Evolutionary conservation across 2,329 filamentous ascomycete species (phyloP).

Genomic region (Emmonsiellopsis sp.): DNA sequence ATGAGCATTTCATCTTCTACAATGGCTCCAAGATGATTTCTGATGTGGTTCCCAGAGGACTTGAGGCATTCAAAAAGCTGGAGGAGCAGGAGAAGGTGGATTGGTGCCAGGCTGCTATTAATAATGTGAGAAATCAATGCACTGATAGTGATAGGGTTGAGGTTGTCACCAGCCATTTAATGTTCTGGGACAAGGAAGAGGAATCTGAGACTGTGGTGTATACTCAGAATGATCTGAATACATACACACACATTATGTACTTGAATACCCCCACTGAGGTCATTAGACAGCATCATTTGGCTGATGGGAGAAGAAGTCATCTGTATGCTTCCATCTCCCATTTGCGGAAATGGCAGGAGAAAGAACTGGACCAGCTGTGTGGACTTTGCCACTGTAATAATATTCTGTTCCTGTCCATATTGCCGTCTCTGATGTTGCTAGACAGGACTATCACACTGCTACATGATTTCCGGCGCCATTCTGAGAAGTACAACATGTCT

Average conservation of each 20-base stretch:
- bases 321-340: slow-evolving; percentile 25
- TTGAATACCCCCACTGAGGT: slow-evolving; percentile 33
- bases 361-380: slow-evolving; percentile 38
- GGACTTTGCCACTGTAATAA: slow-evolving; percentile 35
- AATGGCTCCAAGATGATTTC: slow-evolving; percentile 46
- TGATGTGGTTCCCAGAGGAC: slow-evolving; percentile 36
- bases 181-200: slow-evolving; percentile 40
- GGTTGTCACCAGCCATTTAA: slow-evolving; percentile 48
- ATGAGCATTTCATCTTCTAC: slow-evolving; percentile 36
- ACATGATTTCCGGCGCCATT: slow-evolving; percentile 31
- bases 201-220: slow-evolving; percentile 24
- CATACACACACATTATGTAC: slow-evolving; percentile 53
- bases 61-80: slow-evolving; percentile 40
- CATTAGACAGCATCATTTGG: slow-evolving; percentile 29
- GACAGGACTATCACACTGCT: slow-evolving; percentile 22
- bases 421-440: slow-evolving; percentile 1
- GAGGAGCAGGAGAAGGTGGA: slow-evolving; percentile 26
- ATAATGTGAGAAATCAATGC: slow-evolving; percentile 34
- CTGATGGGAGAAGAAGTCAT: slow-evolving; percentile 33
- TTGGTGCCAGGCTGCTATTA: slow-evolving; percentile 40
- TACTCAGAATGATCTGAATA: slow-evolving; percentile 38
- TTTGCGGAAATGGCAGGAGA: slow-evolving; percentile 41
- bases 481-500: slow-evolving; percentile 31
- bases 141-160: slow-evolving; percentile 24
- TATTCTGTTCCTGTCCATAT: slow-evolving; percentile 40